These are phyloP conservation scores for Backusella westeae DNA, from an alignment of 192 early-diverging fungal genomes.

Conservation along the genomic window DNA sequence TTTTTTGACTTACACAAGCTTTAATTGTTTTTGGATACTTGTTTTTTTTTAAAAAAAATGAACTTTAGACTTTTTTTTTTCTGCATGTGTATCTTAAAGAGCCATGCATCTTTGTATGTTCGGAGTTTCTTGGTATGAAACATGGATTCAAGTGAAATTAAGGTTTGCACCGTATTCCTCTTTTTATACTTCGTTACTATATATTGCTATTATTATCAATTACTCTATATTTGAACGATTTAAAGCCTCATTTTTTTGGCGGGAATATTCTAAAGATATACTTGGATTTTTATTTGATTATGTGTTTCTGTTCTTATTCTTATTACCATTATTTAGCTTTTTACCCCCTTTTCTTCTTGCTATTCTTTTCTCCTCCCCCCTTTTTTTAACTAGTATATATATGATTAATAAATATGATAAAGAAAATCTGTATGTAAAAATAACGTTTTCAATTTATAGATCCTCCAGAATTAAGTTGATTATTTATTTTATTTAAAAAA, in stretches of 20 bases:
- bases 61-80: constrained; percentile 3
- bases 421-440: not conserved
- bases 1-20: constrained; percentile 4
- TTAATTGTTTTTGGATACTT: constrained; percentile 1
- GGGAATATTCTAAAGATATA: constrained; percentile 8
- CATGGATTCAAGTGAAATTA: constrained; percentile 9
- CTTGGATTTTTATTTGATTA: not conserved
- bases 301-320: not conserved
- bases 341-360: not conserved
- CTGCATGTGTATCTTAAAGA: not conserved
- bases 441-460: not conserved
- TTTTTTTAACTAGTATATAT: not conserved
- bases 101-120: not conserved
- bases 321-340: not conserved
- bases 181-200: constrained; percentile 1
- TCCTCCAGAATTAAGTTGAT: not conserved
- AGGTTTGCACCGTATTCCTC: not conserved
- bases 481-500: not conserved
- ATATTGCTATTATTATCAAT: constrained; percentile 2
- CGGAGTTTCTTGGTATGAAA: constrained; percentile 9
- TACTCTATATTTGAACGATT: not conserved
- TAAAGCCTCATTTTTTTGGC: constrained; percentile 8
- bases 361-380: not conserved
- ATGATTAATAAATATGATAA: not conserved
- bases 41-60: not conserved